A percentile compares a stretch with the other conserved stretches of the same genome.
These are phyloP conservation scores for Aspergillus sp. DNA, from an alignment of 2,329 filamentous ascomycete species.

Conservation along the genomic window DNA sequence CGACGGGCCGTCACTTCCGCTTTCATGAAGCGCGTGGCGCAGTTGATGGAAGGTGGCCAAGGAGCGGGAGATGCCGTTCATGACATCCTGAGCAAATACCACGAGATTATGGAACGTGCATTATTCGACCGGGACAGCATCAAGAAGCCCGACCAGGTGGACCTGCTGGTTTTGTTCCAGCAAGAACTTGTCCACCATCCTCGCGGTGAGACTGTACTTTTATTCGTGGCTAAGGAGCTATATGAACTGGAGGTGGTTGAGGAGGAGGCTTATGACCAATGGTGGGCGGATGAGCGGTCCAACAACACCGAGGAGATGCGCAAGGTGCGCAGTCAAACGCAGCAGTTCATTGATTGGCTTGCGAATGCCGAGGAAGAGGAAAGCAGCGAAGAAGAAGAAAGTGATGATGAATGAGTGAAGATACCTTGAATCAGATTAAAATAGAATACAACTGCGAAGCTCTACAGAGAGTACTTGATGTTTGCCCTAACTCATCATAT, in stretches of 20 bases:
- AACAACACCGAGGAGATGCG: conserved; percentile 67
- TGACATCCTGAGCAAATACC: conserved; percentile 63
- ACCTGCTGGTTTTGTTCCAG: conserved; percentile 81
- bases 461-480: neutral
- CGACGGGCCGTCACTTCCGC: conserved; percentile 81
- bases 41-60: conserved; percentile 61
- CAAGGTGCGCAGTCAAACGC: conserved; percentile 70
- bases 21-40: conserved; percentile 77
- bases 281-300: conserved; percentile 79
- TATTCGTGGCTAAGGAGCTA: conserved; percentile 78
- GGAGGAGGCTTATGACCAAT: conserved; percentile 81
- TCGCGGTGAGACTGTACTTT: conserved; percentile 67
- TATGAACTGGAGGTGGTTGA: conserved; percentile 83
- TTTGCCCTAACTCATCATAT: too few relatives aligned
- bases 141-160: conserved; percentile 70
- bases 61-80: conserved; percentile 66
- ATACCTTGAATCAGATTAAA: neutral
- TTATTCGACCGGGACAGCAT: conserved; percentile 57
- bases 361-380: conserved; percentile 72
- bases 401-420: conserved; percentile 19
- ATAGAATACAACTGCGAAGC: neutral
- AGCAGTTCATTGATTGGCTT: conserved; percentile 79
- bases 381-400: conserved; percentile 58
- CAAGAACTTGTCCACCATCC: conserved; percentile 68
- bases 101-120: conserved; percentile 59